phyloP scores from a whole-genome alignment of 2,329 filamentous ascomycete genomes.

The Exophiala aquamarina region DNA sequence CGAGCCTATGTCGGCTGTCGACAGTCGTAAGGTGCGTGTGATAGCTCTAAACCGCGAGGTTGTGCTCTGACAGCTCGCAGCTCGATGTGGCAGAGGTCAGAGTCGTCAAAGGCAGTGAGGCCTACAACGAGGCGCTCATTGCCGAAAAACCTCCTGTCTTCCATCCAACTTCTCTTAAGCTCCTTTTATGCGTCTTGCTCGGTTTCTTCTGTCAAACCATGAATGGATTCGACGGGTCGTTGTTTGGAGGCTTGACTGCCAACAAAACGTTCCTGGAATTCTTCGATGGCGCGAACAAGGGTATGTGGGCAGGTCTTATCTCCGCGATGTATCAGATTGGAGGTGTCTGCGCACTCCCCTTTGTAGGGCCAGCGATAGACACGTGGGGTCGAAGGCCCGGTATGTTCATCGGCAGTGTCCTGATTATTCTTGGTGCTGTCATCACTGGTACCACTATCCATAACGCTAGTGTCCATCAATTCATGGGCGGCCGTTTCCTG shows the following conservation, averaged over 20 bases:
- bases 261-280: constrained; percentile 45
- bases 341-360: constrained; percentile 43
- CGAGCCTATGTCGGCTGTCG: too few relatives aligned
- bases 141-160: constrained; percentile 43
- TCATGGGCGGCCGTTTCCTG: constrained; percentile 56
- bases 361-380: constrained; percentile 47
- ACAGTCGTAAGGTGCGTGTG: too few relatives aligned
- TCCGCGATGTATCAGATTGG: constrained; percentile 50
- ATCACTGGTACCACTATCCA: constrained; percentile 47
- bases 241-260: constrained; percentile 53
- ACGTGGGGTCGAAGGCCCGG: constrained; percentile 53
- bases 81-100: constrained; percentile 29
- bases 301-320: constrained; percentile 44
- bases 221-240: constrained; percentile 60
- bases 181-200: constrained; percentile 16
- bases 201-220: constrained; percentile 50
- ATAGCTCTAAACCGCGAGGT: too few relatives aligned
- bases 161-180: constrained; percentile 5
- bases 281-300: constrained; percentile 40
- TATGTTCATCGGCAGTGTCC: constrained; percentile 55
- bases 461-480: constrained; percentile 42
- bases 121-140: constrained; percentile 56
- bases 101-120: constrained; percentile 52
- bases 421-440: constrained; percentile 52
- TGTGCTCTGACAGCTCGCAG: constrained; percentile 2